A percentile compares a stretch with the other conserved stretches of the same genome.
phyloP scores from a whole-genome alignment of 23 red algal genomes.

The Gracilaria vermiculophylla region DNA sequence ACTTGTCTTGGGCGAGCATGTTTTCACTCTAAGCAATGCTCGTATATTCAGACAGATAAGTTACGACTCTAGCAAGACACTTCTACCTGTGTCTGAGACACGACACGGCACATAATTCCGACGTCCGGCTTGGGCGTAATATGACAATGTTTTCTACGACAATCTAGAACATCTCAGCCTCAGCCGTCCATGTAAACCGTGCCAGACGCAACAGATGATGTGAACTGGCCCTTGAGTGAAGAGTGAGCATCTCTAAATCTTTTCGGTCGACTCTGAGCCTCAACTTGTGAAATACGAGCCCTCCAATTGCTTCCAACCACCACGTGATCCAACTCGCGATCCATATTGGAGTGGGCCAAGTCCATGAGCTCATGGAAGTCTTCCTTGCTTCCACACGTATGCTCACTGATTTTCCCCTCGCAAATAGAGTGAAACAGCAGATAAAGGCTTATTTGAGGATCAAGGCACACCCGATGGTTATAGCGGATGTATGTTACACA shows the following conservation, averaged over 20 bases:
- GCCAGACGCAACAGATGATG: not conserved
- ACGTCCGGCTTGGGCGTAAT: too few relatives aligned
- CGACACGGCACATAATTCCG: too few relatives aligned
- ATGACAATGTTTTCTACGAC: too few relatives aligned
- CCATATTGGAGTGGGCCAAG: slow-evolving; percentile 35
- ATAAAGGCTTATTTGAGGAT: slow-evolving; percentile 6
- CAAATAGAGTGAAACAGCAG: slow-evolving; percentile 27
- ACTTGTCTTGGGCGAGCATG: too few relatives aligned
- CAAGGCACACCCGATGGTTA: slow-evolving; percentile 5
- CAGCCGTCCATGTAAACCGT: not conserved
- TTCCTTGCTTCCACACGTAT: not conserved
- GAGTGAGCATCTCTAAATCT: not conserved
- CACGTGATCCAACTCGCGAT: not conserved
- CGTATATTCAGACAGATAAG: too few relatives aligned
- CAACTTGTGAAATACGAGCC: not conserved
- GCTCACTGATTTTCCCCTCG: not conserved
- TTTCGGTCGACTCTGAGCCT: not conserved
- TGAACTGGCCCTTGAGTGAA: not conserved
- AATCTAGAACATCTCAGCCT: too few relatives aligned
- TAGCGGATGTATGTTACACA: not conserved
- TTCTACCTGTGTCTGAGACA: too few relatives aligned
- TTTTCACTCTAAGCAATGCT: too few relatives aligned
- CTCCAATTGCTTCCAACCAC: slow-evolving; percentile 34
- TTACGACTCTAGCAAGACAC: too few relatives aligned
- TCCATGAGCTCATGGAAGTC: slow-evolving; percentile 46